Evolutionary conservation across 768 basidiomycete genomes (phyloP), one percentile per base, ranked within the genome.

Genomic region (Agrocybe pediades): DNA sequence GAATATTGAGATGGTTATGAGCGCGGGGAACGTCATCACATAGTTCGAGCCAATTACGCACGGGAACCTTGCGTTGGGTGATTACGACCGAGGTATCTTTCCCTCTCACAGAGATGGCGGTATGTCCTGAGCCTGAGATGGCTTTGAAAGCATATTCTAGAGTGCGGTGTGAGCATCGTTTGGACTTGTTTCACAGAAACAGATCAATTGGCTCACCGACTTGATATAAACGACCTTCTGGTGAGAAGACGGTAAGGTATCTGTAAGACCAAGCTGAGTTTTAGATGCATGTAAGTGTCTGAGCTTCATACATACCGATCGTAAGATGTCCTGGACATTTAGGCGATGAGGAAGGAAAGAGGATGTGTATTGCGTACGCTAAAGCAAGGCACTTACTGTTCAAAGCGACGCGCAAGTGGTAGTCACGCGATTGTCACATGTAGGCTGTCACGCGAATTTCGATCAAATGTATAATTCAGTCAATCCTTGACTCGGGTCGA

Each of bases 101-200:
- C 16, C 97, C 97, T 64, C 96, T 78, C 41, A 98, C 90, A 16
- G 95, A 83, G 46, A 99, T 82, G 1, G 96, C 86, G 1, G 97
- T 98, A 65, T 98, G 93, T 1, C 95, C 96, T 1, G 95, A 94
- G 51, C 93, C 94, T 57, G 95, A 93, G 70, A 98, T 98, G 44
- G 97, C 97, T 74, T 98, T 99, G 87, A 98, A 98, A 23, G 97
- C 96, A 80, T 98, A 98, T 76, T 98, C 95, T 98, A 64, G 4
- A 30, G 15, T 56, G 11, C 47, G 49, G 27, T 56, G 51, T 50
- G 55, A 58, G 54, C 62, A 48, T 53, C 55, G 46, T 52, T 19
- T 29, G 47, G 41, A 48, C 42, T 41, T 45, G 21, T 25, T 30
- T 52, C 55, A 44, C 43, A 16, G 26, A 24, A 57, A 55, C 29